Conservation (phyloP, 1,284 basidiomycete species). For the Volvariella surrecta region DNA sequence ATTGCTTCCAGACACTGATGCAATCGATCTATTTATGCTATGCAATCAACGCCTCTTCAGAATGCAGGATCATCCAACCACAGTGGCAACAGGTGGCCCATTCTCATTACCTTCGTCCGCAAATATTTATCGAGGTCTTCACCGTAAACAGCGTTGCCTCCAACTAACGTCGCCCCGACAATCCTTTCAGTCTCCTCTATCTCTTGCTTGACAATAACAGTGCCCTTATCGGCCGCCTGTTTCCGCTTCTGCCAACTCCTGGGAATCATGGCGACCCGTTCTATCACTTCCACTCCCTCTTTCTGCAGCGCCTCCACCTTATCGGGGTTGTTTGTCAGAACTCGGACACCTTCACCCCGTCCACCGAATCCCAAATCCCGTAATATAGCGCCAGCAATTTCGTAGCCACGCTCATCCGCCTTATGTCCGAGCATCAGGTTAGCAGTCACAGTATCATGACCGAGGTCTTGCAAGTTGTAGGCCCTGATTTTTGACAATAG, state of each 20-base stretch:
- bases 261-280: slow-evolving; percentile 93
- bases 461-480: slow-evolving; percentile 97
- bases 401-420: slow-evolving; percentile 93
- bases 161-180: slow-evolving; percentile 78
- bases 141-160: slow-evolving; percentile 72
- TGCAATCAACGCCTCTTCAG: too few relatives aligned
- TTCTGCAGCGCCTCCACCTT: slow-evolving; percentile 85
- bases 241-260: slow-evolving; percentile 70
- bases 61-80: slow-evolving; percentile 28
- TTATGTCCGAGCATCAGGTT: slow-evolving; percentile 93
- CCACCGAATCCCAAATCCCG: slow-evolving; percentile 75
- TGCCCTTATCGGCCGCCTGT: slow-evolving; percentile 7
- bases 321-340: slow-evolving; percentile 97
- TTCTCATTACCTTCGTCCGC: slow-evolving; percentile 89
- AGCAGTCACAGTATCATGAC: slow-evolving; percentile 96
- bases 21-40: too few relatives aligned
- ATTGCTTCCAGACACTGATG: too few relatives aligned
- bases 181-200: slow-evolving; percentile 36
- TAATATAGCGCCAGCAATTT: slow-evolving; percentile 85
- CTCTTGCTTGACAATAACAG: slow-evolving; percentile 14
- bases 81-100: slow-evolving; percentile 90
- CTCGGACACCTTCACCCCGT: slow-evolving; percentile 54
- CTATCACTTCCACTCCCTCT: slow-evolving; percentile 77
- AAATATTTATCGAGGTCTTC: slow-evolving; percentile 94
- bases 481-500: slow-evolving; percentile 94